Conservation (phyloP, 257 asterid genomes). For the Solanum sejunctum region DNA sequence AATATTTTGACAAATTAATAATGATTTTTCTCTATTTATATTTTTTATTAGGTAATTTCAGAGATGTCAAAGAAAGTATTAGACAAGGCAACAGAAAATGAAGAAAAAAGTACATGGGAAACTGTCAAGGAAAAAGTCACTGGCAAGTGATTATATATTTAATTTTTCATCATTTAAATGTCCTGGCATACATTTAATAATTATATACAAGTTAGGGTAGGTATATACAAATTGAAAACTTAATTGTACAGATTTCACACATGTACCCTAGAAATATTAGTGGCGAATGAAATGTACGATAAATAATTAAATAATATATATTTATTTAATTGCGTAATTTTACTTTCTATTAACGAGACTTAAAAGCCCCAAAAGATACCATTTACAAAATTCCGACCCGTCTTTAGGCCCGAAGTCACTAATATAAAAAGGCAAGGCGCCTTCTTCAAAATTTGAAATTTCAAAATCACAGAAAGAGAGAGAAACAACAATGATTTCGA, state of each 20-base stretch:
- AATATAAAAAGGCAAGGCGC: not conserved
- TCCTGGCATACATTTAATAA: not conserved
- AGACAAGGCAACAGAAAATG: slow-evolving; percentile 34
- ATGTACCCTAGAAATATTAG: too few relatives aligned
- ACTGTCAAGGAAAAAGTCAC: slow-evolving; percentile 27
- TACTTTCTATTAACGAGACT: not conserved
- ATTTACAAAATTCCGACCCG: not conserved
- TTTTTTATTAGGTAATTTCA: slow-evolving; percentile 22
- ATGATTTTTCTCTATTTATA: too few relatives aligned
- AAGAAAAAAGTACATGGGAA: slow-evolving; percentile 39
- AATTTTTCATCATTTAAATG: not conserved
- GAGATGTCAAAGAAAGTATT: slow-evolving; percentile 40
- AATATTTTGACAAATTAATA: not conserved
- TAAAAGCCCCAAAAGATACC: not conserved
- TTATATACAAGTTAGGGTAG: too few relatives aligned
- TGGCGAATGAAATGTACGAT: too few relatives aligned
- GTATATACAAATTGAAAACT: too few relatives aligned
- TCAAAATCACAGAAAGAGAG: not conserved
- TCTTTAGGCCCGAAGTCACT: not conserved
- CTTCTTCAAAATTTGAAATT: not conserved
- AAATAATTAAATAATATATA: too few relatives aligned
- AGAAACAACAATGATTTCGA: slow-evolving; percentile 5
- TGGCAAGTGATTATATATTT: not conserved
- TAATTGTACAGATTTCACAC: too few relatives aligned
- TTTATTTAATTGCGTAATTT: too few relatives aligned